phyloP scores from a whole-genome alignment of 371 early-diverging fungal genomes.

The Chytridiales sp. region DNA sequence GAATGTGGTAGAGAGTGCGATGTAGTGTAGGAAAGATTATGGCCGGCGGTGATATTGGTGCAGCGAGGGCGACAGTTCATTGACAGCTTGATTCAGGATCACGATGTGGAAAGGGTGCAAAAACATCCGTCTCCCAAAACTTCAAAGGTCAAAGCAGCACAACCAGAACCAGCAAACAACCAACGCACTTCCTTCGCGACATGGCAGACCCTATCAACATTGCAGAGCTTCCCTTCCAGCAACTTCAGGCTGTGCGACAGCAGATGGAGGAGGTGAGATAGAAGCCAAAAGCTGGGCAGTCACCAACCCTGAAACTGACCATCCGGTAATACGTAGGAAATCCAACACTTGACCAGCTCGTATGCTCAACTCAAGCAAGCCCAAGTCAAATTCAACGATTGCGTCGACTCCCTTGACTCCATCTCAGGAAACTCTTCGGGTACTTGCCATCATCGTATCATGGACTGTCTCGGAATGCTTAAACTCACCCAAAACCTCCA shows the following conservation, averaged over 20 bases:
- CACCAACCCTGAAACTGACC: not conserved
- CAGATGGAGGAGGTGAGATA: constrained; percentile 83
- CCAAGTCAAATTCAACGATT: constrained; percentile 81
- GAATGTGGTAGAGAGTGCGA: too few species aligned
- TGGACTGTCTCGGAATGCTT: not conserved
- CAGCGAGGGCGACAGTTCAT: too few species aligned
- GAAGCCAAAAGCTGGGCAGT: too few species aligned
- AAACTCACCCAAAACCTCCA: not conserved
- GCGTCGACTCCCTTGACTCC: constrained; percentile 63
- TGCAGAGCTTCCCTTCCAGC: constrained; percentile 75
- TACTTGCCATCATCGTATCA: constrained; percentile 24
- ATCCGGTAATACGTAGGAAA: constrained; percentile 57
- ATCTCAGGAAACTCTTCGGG: constrained; percentile 47
- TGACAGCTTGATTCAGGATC: too few species aligned
- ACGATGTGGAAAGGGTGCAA: too few species aligned
- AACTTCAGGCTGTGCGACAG: constrained; percentile 77
- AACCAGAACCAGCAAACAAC: too few species aligned
- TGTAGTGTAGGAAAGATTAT: too few species aligned
- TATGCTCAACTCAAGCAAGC: constrained; percentile 84
- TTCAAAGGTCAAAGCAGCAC: too few species aligned
- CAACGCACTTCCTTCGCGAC: too few species aligned
- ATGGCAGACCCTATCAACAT: constrained; percentile 77
- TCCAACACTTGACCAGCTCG: constrained; percentile 77
- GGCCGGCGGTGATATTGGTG: too few species aligned
- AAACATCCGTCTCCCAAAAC: too few species aligned